Evolutionary conservation across 2,329 filamentous ascomycete genomes (phyloP).

Genomic region (Elsinoe batatas): DNA sequence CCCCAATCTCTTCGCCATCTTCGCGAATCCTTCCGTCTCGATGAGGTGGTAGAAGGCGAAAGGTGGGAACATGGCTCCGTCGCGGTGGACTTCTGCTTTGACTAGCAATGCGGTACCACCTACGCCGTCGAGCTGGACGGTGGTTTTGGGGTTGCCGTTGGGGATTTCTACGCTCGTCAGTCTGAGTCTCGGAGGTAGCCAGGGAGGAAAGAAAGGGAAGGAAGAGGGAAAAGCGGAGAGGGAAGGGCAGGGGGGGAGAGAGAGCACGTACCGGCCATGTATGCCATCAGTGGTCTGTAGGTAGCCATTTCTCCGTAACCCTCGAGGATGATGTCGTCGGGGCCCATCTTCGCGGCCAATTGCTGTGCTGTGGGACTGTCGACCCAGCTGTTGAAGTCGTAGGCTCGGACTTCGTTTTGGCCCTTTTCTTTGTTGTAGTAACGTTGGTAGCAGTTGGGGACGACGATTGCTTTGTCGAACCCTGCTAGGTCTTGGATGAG

Average conservation of each 20-base stretch:
- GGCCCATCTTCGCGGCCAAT: constrained; percentile 68
- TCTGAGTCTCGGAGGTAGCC: constrained; percentile 33
- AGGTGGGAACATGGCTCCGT: constrained; percentile 96
- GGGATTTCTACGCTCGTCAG: constrained; percentile 14
- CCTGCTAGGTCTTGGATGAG: constrained; percentile 85
- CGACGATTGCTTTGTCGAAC: constrained; percentile 83
- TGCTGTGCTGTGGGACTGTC: constrained; percentile 73
- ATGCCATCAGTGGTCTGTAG: constrained; percentile 84
- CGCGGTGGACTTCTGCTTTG: constrained; percentile 91
- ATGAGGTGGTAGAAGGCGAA: constrained; percentile 96
- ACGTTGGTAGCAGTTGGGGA: constrained; percentile 90
- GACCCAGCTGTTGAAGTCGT: constrained; percentile 97
- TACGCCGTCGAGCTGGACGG: constrained; percentile 74
- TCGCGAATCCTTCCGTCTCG: constrained; percentile 95
- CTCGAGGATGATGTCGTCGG: constrained; percentile 86
- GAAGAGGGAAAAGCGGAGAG: neutral
- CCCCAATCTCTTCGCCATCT: constrained; percentile 84
- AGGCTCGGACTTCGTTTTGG: constrained; percentile 65
- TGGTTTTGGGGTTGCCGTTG: constrained; percentile 23
- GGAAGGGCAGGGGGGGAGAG: neutral
- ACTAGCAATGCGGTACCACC: constrained; percentile 87
- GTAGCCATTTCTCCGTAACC: constrained; percentile 91
- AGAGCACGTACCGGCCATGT: constrained; percentile 52
- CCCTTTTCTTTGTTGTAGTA: constrained; percentile 61
- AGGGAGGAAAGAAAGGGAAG: neutral